These are phyloP conservation scores for Recurvomyces mirabilis DNA, from an alignment of 495 filamentous ascomycete species.

Conservation along the genomic window DNA sequence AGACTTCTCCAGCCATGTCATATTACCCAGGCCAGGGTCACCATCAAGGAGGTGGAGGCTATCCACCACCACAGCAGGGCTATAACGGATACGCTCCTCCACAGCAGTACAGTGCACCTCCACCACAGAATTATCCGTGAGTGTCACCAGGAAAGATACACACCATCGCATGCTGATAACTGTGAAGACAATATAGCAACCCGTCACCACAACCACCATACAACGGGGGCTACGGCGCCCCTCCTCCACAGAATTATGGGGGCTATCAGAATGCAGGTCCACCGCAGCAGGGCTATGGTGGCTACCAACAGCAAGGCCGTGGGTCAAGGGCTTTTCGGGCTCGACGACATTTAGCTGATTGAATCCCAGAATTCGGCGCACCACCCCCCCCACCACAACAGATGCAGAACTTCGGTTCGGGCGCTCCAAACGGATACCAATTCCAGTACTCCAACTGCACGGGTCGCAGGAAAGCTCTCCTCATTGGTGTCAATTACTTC, in stretches of 20 bases:
- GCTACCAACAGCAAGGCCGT: too few relatives aligned
- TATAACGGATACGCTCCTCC: conserved; percentile 20
- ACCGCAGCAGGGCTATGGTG: conserved; percentile 25
- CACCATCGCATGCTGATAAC: conserved; percentile 16
- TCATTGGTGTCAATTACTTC: conserved; percentile 98
- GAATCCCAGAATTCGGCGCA: conserved; percentile 2
- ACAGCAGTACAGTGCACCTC: conserved; percentile 18
- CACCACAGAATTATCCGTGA: conserved; percentile 21
- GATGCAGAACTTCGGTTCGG: conserved; percentile 60
- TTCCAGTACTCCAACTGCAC: conserved; percentile 92
- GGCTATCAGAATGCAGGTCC: conserved; percentile 19
- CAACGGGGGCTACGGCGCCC: conserved; percentile 24
- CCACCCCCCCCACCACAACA: conserved; percentile 22
- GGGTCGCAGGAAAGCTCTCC: conserved; percentile 77
- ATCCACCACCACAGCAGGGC: conserved; percentile 21
- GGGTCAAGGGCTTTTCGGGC: too few relatives aligned
- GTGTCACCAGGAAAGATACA: conserved; percentile 1
- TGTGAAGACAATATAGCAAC: conserved; percentile 19
- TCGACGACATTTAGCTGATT: too few relatives aligned
- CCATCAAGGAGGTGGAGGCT: conserved; percentile 21
- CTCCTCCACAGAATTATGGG: conserved; percentile 18
- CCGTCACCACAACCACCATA: conserved; percentile 30
- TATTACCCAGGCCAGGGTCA: conserved; percentile 31
- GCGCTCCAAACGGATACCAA: conserved; percentile 65
- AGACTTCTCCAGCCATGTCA: conserved; percentile 27